These are phyloP conservation scores for Rutidosis leptorrhynchoides DNA, from an alignment of 129 eudicot species.

Conservation along the genomic window DNA sequence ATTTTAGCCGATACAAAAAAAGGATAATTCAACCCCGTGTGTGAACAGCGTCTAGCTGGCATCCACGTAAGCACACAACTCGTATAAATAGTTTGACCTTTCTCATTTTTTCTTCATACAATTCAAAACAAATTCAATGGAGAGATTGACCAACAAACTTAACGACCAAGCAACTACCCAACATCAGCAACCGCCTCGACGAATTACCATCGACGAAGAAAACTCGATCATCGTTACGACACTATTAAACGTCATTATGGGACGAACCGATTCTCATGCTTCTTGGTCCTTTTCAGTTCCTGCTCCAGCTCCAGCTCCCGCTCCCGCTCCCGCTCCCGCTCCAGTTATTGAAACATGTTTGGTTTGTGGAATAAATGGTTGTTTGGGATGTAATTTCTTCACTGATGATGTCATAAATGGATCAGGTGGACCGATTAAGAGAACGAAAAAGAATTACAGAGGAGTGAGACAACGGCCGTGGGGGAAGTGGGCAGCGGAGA, in stretches of 20 bases:
- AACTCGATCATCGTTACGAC: conserved; percentile 53
- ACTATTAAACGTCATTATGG: conserved; percentile 42
- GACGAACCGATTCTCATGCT: conserved; percentile 9
- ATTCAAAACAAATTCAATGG: conserved; percentile 22
- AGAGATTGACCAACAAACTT: conserved; percentile 26
- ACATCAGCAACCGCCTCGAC: conserved; percentile 17
- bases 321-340: conserved; percentile 21
- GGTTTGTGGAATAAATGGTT: conserved; percentile 47
- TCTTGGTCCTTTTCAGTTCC: background rate
- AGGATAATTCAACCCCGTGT: conserved; percentile 34
- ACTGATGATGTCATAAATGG: background rate
- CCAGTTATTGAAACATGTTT: conserved; percentile 37
- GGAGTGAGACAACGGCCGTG: conserved; percentile 77
- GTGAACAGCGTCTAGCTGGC: conserved; percentile 39
- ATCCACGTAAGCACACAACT: conserved; percentile 22
- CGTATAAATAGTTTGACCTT: conserved; percentile 29
- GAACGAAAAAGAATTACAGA: conserved; percentile 69
- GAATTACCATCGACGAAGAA: conserved; percentile 49
- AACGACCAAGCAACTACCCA: conserved; percentile 22
- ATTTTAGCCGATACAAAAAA: background rate
- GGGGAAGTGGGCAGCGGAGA: conserved; percentile 87
- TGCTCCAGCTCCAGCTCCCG: conserved; percentile 25
- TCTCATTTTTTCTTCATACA: background rate
- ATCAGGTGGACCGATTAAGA: conserved; percentile 28
- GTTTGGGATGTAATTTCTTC: conserved; percentile 67